A percentile compares a stretch with the other conserved stretches of the same genome.
These are phyloP conservation scores for Hypoxylon sp. DNA, from an alignment of 2,329 filamentous ascomycete species.

Conservation along the genomic window DNA sequence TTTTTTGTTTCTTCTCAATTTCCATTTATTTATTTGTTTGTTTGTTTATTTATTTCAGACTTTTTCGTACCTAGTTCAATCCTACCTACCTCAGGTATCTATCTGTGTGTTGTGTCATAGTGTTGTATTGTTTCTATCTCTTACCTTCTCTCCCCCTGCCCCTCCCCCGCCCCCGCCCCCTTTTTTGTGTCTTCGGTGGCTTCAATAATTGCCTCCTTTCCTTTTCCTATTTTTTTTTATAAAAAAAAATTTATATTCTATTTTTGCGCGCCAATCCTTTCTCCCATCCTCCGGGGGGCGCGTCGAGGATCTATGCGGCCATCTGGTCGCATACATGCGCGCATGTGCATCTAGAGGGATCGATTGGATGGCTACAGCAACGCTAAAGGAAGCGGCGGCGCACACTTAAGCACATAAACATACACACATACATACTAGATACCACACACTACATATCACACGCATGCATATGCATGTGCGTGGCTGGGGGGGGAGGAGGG, in stretches of 20 bases:
- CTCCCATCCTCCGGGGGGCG: background rate
- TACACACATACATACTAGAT: background rate
- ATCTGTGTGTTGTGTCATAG: background rate
- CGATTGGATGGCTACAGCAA: background rate
- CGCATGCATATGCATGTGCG: slow-evolving; percentile 8
- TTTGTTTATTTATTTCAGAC: no score
- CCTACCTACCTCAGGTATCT: no score
- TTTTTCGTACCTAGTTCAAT: no score
- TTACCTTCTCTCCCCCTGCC: background rate
- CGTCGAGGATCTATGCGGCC: background rate
- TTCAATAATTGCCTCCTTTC: background rate
- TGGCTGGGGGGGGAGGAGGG: no score
- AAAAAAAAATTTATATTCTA: background rate
- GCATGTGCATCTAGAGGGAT: background rate
- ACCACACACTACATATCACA: background rate
- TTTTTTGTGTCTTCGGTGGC: background rate
- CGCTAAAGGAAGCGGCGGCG: background rate
- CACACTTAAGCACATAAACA: background rate
- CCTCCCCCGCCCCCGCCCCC: background rate
- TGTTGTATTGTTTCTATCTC: background rate
- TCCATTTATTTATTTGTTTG: no score
- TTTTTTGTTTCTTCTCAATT: background rate
- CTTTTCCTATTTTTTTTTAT: background rate
- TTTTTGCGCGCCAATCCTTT: slow-evolving; percentile 8
- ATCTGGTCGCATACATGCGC: background rate